A percentile compares a stretch with the other conserved stretches of the same genome.
Evolutionary conservation across 441 rosid genomes (phyloP).

Genomic region (Aquilaria agallochum): DNA sequence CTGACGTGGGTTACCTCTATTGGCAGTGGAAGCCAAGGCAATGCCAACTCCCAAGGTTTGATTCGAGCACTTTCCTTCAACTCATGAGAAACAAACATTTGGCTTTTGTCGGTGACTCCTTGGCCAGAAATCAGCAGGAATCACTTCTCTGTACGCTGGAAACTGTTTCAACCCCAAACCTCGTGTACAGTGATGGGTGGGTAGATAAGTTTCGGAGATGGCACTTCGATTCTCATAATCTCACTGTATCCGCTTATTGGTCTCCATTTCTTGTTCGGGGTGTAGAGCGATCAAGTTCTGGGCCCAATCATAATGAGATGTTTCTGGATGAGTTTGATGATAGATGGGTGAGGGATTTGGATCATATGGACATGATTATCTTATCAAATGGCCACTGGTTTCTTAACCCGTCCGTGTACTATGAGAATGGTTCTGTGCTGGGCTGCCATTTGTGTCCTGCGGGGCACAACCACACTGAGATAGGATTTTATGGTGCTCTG

Average conservation of each 20-base stretch:
- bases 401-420: slow-evolving; percentile 79
- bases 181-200: slow-evolving; percentile 57
- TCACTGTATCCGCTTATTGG: slow-evolving; percentile 75
- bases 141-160: slow-evolving; percentile 80
- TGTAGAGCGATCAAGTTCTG: slow-evolving; percentile 55
- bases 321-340: slow-evolving; percentile 64
- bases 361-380: slow-evolving; percentile 47
- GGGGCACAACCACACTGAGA: slow-evolving; percentile 61
- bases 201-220: slow-evolving; percentile 76
- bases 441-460: slow-evolving; percentile 80
- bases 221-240: slow-evolving; percentile 56
- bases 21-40: slow-evolving; percentile 88
- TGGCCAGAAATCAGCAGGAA: slow-evolving; percentile 94
- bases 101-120: slow-evolving; percentile 91
- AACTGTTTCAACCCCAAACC: slow-evolving; percentile 50
- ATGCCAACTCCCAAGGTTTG: slow-evolving; percentile 82
- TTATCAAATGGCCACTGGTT: slow-evolving; percentile 94
- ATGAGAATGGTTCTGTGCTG: slow-evolving; percentile 51
- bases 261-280: slow-evolving; percentile 91
- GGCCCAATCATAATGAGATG: slow-evolving; percentile 59
- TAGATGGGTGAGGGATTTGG: slow-evolving; percentile 69
- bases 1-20: slow-evolving; percentile 67
- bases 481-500: slow-evolving; percentile 71
- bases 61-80: slow-evolving; percentile 56
- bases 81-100: slow-evolving; percentile 52